Evolutionary conservation across 2,329 filamentous ascomycete genomes (phyloP).

Genomic region (Aureobasidium zeae): DNA sequence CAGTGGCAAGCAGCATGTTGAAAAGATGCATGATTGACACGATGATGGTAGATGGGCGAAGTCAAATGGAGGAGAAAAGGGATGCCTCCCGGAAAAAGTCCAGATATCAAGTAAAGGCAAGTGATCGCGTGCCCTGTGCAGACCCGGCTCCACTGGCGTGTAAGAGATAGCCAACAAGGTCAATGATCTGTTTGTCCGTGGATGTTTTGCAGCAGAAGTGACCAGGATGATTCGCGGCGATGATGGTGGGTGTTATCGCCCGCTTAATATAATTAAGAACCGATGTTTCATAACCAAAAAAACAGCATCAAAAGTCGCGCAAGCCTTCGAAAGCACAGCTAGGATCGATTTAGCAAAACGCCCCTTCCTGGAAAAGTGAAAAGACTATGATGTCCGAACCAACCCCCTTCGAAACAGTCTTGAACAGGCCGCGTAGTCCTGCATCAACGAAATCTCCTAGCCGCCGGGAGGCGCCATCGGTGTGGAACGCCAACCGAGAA

Average conservation of each 20-base stretch:
- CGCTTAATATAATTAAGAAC: conserved; percentile 1
- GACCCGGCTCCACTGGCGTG: conserved; percentile 2
- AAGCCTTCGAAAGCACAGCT: not conserved
- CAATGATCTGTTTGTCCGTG: conserved; percentile 7
- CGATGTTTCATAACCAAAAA: not conserved
- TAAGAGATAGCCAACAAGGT: conserved; percentile 5
- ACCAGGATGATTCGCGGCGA: conserved; percentile 11
- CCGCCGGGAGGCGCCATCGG: conserved; percentile 2
- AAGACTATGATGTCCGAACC: conserved; percentile 1
- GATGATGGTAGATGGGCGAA: not conserved
- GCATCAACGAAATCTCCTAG: conserved; percentile 7
- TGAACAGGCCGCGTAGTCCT: conserved; percentile 10
- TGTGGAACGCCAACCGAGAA: not conserved
- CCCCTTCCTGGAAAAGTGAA: not conserved
- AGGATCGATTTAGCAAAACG: conserved; percentile 2
- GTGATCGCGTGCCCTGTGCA: conserved; percentile 10
- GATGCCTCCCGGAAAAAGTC: not conserved
- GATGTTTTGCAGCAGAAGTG: no score
- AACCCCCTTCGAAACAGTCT: conserved; percentile 15
- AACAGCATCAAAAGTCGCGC: conserved; percentile 3
- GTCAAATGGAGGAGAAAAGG: not conserved
- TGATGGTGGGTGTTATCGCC: not conserved
- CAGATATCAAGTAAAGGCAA: conserved; percentile 2
- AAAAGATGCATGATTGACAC: not conserved
- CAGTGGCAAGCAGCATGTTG: conserved; percentile 8